phyloP scores from a whole-genome alignment of 805 yeast genomes.

The Nakazawaea holstii region DNA sequence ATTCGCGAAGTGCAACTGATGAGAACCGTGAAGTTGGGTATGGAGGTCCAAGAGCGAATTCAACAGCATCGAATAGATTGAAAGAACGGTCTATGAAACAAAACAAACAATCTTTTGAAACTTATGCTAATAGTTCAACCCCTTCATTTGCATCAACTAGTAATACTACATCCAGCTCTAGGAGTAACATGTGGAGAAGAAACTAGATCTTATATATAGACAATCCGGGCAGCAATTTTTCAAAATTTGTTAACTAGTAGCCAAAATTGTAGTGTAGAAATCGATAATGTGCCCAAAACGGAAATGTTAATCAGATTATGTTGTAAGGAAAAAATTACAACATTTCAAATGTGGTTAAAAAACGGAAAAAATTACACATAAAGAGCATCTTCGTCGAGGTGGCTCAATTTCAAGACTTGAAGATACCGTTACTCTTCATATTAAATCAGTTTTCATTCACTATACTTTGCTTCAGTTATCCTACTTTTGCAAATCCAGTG shows the following conservation, averaged over 20 bases:
- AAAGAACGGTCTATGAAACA: constrained; percentile 9
- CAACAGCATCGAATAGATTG: constrained; percentile 6
- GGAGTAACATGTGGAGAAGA: background rate
- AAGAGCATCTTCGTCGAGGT: no score
- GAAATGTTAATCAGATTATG: background rate
- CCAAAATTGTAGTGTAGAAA: background rate
- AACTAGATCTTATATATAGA: background rate
- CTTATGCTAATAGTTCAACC: background rate
- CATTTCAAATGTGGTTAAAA: background rate
- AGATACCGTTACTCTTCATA: no score
- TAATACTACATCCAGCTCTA: background rate
- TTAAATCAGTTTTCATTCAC: no score
- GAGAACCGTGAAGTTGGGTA: background rate
- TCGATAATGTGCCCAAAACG: background rate
- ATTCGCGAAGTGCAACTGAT: background rate
- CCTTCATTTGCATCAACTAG: background rate
- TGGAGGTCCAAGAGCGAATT: background rate
- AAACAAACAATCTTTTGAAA: constrained; percentile 5
- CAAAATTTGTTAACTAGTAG: background rate
- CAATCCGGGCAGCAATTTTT: background rate
- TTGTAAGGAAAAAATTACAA: background rate
- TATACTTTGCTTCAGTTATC: no score
- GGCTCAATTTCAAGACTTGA: no score
- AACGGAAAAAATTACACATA: no score
- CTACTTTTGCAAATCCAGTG: no score